phyloP scores from a whole-genome alignment of 2,329 filamentous ascomycete genomes.

The Epichloe gansuensis region DNA sequence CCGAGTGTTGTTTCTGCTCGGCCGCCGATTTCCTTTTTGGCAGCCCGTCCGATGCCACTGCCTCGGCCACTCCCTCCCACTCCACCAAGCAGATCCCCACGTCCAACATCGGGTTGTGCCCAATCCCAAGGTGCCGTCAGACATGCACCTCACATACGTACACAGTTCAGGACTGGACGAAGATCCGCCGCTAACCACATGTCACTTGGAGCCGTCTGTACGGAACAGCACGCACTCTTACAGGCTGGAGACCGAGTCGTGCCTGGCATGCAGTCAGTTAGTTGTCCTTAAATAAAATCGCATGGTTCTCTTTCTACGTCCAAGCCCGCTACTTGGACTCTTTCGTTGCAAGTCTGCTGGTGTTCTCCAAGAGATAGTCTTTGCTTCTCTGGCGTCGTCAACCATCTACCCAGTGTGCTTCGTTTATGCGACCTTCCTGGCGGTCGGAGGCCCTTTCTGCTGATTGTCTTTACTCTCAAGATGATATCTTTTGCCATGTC shows the following conservation, averaged over 20 bases:
- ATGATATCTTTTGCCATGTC: neutral
- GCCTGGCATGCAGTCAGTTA: neutral
- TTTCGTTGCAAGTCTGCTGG: neutral
- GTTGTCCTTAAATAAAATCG: no score
- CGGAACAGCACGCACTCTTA: neutral
- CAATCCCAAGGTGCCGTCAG: constrained; percentile 3
- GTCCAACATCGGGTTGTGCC: neutral
- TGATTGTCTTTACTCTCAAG: neutral
- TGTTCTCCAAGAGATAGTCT: neutral
- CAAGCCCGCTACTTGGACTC: neutral
- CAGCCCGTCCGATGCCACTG: no score
- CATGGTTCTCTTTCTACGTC: neutral
- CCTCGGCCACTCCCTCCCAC: no score
- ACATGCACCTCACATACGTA: constrained; percentile 5
- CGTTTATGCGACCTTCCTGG: neutral
- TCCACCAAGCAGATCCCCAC: neutral
- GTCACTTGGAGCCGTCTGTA: no score
- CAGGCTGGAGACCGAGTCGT: neutral
- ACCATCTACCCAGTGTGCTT: neutral
- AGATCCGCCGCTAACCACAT: neutral
- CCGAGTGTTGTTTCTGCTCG: neutral
- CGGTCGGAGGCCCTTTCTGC: neutral
- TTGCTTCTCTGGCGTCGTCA: neutral
- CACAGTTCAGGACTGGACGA: neutral
- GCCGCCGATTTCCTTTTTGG: neutral